These are phyloP conservation scores for Meyerozyma elateridarum DNA, from an alignment of 1,139 yeast species.

Conservation along the genomic window DNA sequence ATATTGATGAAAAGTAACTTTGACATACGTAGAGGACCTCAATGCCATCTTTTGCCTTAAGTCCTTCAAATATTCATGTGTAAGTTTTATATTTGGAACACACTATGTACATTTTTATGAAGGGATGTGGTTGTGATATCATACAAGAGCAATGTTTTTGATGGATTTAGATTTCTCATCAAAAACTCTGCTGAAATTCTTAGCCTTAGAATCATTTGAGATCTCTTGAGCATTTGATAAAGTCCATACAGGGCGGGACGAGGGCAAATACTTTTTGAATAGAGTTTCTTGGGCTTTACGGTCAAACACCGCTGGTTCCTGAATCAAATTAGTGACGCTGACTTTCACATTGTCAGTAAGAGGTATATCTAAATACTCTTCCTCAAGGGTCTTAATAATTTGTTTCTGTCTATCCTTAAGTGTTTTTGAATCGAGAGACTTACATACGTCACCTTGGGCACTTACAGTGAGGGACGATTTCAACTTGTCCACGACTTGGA, in stretches of 20 bases:
- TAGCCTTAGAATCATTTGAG: neutral
- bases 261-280: conserved; percentile 26
- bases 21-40: too few relatives aligned
- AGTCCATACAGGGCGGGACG: conserved; percentile 24
- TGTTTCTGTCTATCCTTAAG: conserved; percentile 16
- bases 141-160: too few relatives aligned
- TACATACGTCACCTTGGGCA: conserved; percentile 22
- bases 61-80: too few relatives aligned
- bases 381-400: conserved; percentile 17
- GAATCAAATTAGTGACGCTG: conserved; percentile 22
- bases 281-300: conserved; percentile 22
- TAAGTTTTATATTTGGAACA: too few relatives aligned
- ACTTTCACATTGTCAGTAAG: conserved; percentile 24
- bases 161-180: conserved; percentile 26
- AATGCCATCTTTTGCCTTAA: too few relatives aligned
- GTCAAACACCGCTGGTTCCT: conserved; percentile 33
- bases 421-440: conserved; percentile 18
- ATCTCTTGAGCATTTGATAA: neutral
- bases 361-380: conserved; percentile 18
- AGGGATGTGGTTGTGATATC: too few relatives aligned
- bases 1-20: too few relatives aligned
- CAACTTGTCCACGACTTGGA: conserved; percentile 55
- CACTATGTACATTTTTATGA: too few relatives aligned
- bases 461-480: conserved; percentile 27
- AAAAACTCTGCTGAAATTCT: conserved; percentile 19